Base-by-base conservation (phyloP, 192 early-diverging fungal genomes). In the Rhizophagus clarus region DNA sequence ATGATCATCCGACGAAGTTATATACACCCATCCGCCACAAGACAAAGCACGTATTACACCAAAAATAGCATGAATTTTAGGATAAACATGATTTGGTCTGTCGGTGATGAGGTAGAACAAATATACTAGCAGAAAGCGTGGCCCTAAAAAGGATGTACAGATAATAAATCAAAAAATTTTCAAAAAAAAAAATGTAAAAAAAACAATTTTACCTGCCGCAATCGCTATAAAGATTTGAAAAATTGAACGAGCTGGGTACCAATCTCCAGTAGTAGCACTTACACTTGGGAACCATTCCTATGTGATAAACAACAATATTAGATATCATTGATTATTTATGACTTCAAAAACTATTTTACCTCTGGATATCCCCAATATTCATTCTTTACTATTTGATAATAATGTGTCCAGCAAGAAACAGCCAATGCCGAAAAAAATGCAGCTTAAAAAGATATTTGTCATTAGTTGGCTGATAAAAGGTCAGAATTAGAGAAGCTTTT, bases 151-250 rank as follows among this genome's bases (percentile, higher is more conserved):
- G 29, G 7, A 15, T 31, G 28, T 66, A 29, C 37, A 66, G 5
- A 29, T 31, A 0, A 11, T 66, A 28, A 12, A 31, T 66, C 31
- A 5, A 31, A n/a, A 26, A 66, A 6, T 66, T 62, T 62, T 17
- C 3, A n/a, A 24, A 61, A 61, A n/a, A n/a, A 11, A 66, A 66
- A 66, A 28, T 12, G 24, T 31, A 31, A 28, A 29, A 12, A 64
- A 66, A 29, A 28, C 2, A 28, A 51, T 3, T 45, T 32, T 84
- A 88, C 87, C 92, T 12, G 88, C 87, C 2, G 92, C 89, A 77
- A 94, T 80, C n/a, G 94, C 94, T 80, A 93, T 93, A 20, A 94
- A 84, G 29, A 95, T 86, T 88, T 95, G 93, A 79, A 94, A 95
- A 28, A 94, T 87, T 63, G 87, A 90, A 22, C 92, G 84, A 9